These are phyloP conservation scores for Naematelia encephala DNA, from an alignment of 768 basidiomycete genomes.

Conservation along the genomic window DNA sequence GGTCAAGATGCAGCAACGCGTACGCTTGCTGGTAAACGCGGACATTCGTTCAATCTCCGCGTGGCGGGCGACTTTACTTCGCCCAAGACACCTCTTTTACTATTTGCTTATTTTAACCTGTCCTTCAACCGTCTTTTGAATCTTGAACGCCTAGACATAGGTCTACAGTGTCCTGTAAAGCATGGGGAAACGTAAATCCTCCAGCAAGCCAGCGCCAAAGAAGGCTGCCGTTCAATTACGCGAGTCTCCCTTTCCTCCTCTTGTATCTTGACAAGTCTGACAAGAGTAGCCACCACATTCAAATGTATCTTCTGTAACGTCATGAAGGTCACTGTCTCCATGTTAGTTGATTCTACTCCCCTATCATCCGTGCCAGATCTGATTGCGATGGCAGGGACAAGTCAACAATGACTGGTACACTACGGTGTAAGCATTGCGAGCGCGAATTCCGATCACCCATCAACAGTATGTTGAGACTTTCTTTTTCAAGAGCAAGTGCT, in stretches of 20 bases:
- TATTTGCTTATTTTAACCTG: too few relatives aligned
- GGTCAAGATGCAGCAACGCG: background rate
- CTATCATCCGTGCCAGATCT: slow-evolving; percentile 59
- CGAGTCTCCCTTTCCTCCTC: background rate
- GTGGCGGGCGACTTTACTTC: slow-evolving; percentile 48
- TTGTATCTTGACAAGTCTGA: background rate
- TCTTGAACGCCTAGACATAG: too few relatives aligned
- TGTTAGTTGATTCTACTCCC: slow-evolving; percentile 35
- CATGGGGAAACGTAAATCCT: slow-evolving; percentile 50
- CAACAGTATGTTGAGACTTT: slow-evolving; percentile 55
- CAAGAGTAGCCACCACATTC: slow-evolving; percentile 38
- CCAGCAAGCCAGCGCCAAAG: slow-evolving; percentile 40
- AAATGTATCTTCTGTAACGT: slow-evolving; percentile 49
- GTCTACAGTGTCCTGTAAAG: slow-evolving; percentile 51
- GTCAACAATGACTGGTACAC: slow-evolving; percentile 70
- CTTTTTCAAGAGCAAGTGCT: slow-evolving; percentile 5
- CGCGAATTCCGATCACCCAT: slow-evolving; percentile 84
- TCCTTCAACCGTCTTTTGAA: too few relatives aligned
- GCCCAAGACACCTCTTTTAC: too few relatives aligned
- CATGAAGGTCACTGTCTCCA: slow-evolving; percentile 32
- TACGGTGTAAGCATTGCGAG: slow-evolving; percentile 71
- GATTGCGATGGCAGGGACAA: slow-evolving; percentile 72
- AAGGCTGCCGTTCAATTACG: slow-evolving; percentile 12
- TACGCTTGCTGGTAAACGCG: background rate
- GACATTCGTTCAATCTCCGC: slow-evolving; percentile 16